phyloP scores from a whole-genome alignment of 1,139 yeast genomes.

The Kodamaea derodonti region DNA sequence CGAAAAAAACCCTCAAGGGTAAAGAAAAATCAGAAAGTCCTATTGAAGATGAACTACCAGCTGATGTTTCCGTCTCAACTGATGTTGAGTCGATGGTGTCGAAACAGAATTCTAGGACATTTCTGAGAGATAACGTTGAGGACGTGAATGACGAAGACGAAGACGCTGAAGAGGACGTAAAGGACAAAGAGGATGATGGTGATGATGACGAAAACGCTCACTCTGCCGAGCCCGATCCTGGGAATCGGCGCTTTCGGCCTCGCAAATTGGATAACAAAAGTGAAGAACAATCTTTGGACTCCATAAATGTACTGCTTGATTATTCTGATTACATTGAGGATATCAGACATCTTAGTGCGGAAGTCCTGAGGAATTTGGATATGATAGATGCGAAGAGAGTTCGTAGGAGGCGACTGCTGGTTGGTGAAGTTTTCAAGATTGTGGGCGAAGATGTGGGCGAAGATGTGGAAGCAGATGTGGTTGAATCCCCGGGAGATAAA shows the following conservation, averaged over 20 bases:
- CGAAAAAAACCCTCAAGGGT: not conserved
- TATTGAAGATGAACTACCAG: conserved; percentile 14
- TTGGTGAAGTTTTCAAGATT: not conserved
- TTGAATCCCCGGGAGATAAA: too few species aligned
- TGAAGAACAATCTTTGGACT: conserved; percentile 7
- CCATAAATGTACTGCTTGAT: conserved; percentile 3
- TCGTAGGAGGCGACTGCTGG: too few species aligned
- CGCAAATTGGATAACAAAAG: conserved; percentile 9
- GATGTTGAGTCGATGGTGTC: conserved; percentile 10
- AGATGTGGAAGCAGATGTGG: not conserved
- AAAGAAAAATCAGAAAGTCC: conserved; percentile 8
- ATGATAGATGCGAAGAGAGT: conserved; percentile 3
- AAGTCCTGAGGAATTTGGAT: conserved; percentile 15
- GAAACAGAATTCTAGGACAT: not conserved
- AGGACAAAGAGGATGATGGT: not conserved
- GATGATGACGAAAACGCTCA: not conserved
- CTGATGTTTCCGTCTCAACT: conserved; percentile 21
- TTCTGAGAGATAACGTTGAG: not conserved
- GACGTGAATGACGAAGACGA: not conserved
- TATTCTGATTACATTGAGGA: conserved; percentile 18
- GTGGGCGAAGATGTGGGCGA: not conserved
- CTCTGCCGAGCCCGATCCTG: conserved; percentile 1
- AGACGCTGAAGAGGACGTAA: not conserved
- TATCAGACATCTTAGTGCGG: conserved; percentile 15
- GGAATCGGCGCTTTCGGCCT: conserved; percentile 9